Evolutionary conservation across 148 eudicot genomes (phyloP).

Genomic region (Polygonum maritimum): DNA sequence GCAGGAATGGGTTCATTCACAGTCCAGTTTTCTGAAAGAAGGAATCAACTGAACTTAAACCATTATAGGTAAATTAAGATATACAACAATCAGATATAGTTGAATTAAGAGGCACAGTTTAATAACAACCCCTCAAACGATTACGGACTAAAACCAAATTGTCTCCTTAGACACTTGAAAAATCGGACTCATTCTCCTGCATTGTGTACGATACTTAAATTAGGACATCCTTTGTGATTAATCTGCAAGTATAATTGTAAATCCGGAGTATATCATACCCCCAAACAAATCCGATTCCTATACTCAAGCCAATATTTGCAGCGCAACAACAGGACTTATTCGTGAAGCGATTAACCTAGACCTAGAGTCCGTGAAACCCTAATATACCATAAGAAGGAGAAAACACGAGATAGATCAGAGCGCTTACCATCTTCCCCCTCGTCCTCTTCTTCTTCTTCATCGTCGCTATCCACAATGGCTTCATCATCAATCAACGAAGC

Average conservation of each 20-base stretch:
- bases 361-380: not conserved
- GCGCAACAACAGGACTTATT: not conserved
- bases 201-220: not conserved
- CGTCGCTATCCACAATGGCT: slow-evolving; percentile 63
- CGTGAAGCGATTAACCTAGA: not conserved
- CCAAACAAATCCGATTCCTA: not conserved
- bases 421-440: slow-evolving; percentile 74
- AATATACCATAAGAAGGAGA: not conserved
- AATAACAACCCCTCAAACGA: too few species aligned
- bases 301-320: not conserved
- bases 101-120: too few species aligned
- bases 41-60: not conserved
- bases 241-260: not conserved
- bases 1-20: not conserved
- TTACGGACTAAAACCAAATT: not conserved
- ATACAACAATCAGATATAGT: too few species aligned
- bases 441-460: slow-evolving; percentile 74
- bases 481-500: slow-evolving; percentile 55
- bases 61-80: too few species aligned
- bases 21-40: not conserved
- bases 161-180: too few species aligned
- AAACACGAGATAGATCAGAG: slow-evolving; percentile 2
- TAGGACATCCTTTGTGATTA: not conserved
- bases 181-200: not conserved
- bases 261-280: not conserved